Evolutionary conservation across 2,329 filamentous ascomycete genomes (phyloP).

Genomic region (Sphaerostilbella broomeana): DNA sequence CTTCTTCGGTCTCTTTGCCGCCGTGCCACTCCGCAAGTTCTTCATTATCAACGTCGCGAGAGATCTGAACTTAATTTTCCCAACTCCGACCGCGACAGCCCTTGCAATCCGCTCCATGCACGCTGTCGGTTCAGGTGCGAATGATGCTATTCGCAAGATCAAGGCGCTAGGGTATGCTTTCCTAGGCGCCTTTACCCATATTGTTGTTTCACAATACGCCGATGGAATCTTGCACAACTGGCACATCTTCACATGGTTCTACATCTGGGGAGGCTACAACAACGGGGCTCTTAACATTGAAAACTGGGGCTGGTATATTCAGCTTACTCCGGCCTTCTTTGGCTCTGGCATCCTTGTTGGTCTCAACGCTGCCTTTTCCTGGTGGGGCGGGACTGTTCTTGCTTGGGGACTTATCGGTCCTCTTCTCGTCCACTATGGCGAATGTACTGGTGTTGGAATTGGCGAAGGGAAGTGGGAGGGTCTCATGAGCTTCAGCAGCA

Average conservation of each 20-base stretch:
- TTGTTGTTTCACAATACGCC: conserved; percentile 53
- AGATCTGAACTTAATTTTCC: conserved; percentile 54
- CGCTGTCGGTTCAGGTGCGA: conserved; percentile 43
- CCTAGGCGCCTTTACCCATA: conserved; percentile 40
- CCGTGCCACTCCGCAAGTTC: conserved; percentile 58
- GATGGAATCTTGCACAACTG: conserved; percentile 55
- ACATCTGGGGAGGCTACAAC: conserved; percentile 47
- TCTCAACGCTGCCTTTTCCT: conserved; percentile 51
- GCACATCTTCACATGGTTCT: conserved; percentile 48
- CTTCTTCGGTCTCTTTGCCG: conserved; percentile 59
- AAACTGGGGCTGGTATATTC: conserved; percentile 56
- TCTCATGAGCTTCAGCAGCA: conserved; percentile 25
- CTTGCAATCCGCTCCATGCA: conserved; percentile 60
- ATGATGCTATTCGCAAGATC: conserved; percentile 49
- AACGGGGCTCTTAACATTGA: conserved; percentile 46
- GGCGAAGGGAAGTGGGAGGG: conserved; percentile 26
- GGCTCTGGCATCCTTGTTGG: conserved; percentile 47
- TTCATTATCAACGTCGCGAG: conserved; percentile 60
- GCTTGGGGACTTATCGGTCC: conserved; percentile 49
- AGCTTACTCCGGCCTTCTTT: conserved; percentile 55
- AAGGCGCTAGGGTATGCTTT: conserved; percentile 49
- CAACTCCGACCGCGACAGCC: conserved; percentile 52
- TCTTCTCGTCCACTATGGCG: conserved; percentile 43
- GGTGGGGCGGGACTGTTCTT: conserved; percentile 48
- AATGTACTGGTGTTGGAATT: conserved; percentile 37